These are phyloP conservation scores for Guyanaporus albipodus DNA, from an alignment of 768 basidiomycete genomes.

Conservation along the genomic window DNA sequence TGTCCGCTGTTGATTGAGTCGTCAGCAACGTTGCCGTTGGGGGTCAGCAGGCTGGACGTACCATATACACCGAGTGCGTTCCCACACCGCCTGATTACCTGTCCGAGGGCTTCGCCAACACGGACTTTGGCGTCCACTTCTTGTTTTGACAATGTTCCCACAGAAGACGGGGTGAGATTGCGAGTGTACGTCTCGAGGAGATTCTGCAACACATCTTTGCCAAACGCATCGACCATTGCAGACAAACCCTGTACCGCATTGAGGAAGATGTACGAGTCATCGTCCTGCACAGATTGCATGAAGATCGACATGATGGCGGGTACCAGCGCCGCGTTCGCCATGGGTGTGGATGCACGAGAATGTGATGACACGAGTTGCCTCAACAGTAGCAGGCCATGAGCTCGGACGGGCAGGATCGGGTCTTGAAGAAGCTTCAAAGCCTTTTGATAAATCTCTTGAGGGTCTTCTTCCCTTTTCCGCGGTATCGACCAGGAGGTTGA, in stretches of 20 bases:
- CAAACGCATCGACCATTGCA: constrained; percentile 73
- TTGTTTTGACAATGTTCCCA: constrained; percentile 41
- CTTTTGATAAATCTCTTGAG: constrained; percentile 75
- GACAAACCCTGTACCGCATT: constrained; percentile 89
- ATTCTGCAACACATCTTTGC: constrained; percentile 59
- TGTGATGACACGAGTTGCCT: constrained; percentile 62
- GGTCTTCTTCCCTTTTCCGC: constrained; percentile 21
- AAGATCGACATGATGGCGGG: constrained; percentile 89
- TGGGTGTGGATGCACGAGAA: constrained; percentile 12
- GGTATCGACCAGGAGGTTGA: constrained; percentile 34
- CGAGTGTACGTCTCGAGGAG: constrained; percentile 67
- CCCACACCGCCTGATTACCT: constrained; percentile 72
- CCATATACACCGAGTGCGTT: constrained; percentile 65
- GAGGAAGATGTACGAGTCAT: constrained; percentile 93
- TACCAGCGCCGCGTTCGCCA: constrained; percentile 58
- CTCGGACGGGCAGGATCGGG: constrained; percentile 88
- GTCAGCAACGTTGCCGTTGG: not conserved
- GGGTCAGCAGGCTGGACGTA: constrained; percentile 32
- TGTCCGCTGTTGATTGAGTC: constrained; percentile 46
- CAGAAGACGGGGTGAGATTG: constrained; percentile 40
- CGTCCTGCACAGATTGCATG: constrained; percentile 78
- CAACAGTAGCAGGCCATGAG: constrained; percentile 83
- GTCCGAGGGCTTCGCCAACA: constrained; percentile 81
- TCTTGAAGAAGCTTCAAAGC: constrained; percentile 88
- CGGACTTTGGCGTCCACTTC: constrained; percentile 74